These are phyloP conservation scores for Colletotrichum echinochloae DNA, from an alignment of 2,329 filamentous ascomycete species.

Conservation along the genomic window DNA sequence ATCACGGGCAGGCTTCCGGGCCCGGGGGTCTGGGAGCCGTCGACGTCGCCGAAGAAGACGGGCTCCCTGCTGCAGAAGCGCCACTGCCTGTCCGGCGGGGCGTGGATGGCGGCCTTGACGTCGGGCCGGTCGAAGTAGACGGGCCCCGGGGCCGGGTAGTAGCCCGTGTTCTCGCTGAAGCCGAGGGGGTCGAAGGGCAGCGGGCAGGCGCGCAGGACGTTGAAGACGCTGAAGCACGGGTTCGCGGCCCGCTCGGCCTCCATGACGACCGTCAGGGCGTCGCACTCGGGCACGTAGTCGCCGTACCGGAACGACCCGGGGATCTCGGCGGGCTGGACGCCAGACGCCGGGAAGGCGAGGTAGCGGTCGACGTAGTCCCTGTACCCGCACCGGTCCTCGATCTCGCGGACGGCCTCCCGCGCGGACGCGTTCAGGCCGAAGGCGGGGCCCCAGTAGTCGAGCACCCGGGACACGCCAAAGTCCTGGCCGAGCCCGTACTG, in stretches of 20 bases:
- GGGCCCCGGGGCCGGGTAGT: slow-evolving; percentile 69
- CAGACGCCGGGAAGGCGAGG: slow-evolving; percentile 75
- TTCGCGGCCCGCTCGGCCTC: slow-evolving; percentile 69
- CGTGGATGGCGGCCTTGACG: slow-evolving; percentile 77
- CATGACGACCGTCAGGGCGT: slow-evolving; percentile 63
- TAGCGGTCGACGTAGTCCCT: slow-evolving; percentile 69
- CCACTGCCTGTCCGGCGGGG: slow-evolving; percentile 55
- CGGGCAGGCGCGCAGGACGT: slow-evolving; percentile 79
- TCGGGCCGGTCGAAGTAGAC: slow-evolving; percentile 79
- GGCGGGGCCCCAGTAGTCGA: slow-evolving; percentile 67
- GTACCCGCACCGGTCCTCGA: slow-evolving; percentile 71
- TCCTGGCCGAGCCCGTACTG: slow-evolving; percentile 57
- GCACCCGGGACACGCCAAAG: slow-evolving; percentile 66
- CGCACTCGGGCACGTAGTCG: slow-evolving; percentile 59
- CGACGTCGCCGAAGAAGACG: slow-evolving; percentile 59
- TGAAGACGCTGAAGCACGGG: slow-evolving; percentile 84
- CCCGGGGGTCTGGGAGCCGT: slow-evolving; percentile 33
- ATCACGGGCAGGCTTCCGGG: slow-evolving; percentile 56
- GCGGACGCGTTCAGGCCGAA: slow-evolving; percentile 75
- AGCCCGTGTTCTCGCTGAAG: slow-evolving; percentile 73
- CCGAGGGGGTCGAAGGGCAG: slow-evolving; percentile 75
- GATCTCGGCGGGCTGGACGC: slow-evolving; percentile 63
- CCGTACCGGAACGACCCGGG: slow-evolving; percentile 56
- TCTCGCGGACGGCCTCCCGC: slow-evolving; percentile 62
- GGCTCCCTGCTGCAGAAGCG: slow-evolving; percentile 57